These are phyloP conservation scores for Brettanomyces naardenensis DNA, from an alignment of 805 yeast species.

Conservation along the genomic window DNA sequence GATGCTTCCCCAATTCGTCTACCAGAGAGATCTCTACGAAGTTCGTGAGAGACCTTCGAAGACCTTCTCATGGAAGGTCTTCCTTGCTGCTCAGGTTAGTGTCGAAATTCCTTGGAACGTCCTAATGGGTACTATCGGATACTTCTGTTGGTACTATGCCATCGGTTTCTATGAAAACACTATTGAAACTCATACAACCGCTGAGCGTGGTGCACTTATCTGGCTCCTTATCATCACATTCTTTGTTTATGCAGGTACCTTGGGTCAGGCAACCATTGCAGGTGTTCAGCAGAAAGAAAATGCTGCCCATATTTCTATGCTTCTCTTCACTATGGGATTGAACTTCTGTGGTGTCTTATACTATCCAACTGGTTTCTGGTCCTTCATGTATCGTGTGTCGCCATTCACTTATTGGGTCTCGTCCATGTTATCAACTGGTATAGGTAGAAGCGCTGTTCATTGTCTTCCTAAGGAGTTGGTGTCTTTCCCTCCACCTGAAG, in stretches of 20 bases:
- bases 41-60: conserved; percentile 69
- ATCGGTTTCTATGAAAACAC: conserved; percentile 61
- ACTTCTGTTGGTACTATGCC: conserved; percentile 66
- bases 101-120: conserved; percentile 64
- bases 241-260: conserved; percentile 46
- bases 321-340: conserved; percentile 54
- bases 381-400: conserved; percentile 66
- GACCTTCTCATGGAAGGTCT: conserved; percentile 60
- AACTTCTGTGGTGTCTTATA: conserved; percentile 76
- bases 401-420: conserved; percentile 63
- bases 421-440: conserved; percentile 46
- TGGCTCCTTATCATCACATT: conserved; percentile 36
- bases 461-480: conserved; percentile 45
- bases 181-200: conserved; percentile 32
- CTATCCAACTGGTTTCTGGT: conserved; percentile 61
- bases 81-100: conserved; percentile 51
- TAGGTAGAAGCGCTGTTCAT: conserved; percentile 39
- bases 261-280: conserved; percentile 53
- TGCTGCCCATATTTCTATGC: conserved; percentile 53
- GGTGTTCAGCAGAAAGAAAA: conserved; percentile 51
- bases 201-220: conserved; percentile 48
- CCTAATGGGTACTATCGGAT: conserved; percentile 53
- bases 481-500: conserved; percentile 41
- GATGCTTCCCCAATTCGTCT: conserved; percentile 51
- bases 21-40: conserved; percentile 61